A percentile compares a stretch with the other conserved stretches of the same genome.
Evolutionary conservation across 2,329 filamentous ascomycete species (phyloP).

Genomic region (Trichoderma aggressivum): DNA sequence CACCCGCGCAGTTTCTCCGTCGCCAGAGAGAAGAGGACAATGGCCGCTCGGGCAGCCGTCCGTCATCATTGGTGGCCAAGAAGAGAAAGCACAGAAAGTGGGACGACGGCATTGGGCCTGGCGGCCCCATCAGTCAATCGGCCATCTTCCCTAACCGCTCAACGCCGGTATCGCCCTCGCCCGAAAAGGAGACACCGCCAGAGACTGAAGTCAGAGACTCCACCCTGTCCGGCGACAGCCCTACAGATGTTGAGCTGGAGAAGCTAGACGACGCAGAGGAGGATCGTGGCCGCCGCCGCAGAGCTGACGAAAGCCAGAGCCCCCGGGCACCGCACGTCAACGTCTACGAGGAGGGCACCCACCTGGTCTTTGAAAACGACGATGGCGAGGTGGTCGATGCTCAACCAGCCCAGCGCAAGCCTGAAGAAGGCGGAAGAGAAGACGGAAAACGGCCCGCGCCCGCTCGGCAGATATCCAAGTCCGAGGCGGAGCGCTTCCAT

Average conservation of each 20-base stretch:
- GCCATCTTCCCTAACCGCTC: slow-evolving; percentile 71
- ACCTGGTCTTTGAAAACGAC: slow-evolving; percentile 78
- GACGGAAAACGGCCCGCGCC: not conserved
- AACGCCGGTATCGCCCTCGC: slow-evolving; percentile 24
- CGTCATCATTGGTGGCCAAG: slow-evolving; percentile 58
- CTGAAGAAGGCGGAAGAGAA: slow-evolving; percentile 11
- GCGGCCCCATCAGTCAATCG: slow-evolving; percentile 84
- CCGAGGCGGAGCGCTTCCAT: slow-evolving; percentile 11
- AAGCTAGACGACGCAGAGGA: slow-evolving; percentile 24
- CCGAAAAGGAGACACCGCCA: slow-evolving; percentile 32
- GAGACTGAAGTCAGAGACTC: slow-evolving; percentile 32
- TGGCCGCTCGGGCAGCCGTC: slow-evolving; percentile 52
- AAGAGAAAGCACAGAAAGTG: slow-evolving; percentile 64
- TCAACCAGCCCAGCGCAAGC: slow-evolving; percentile 31
- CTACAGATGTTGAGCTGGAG: slow-evolving; percentile 31
- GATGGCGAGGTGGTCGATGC: slow-evolving; percentile 82
- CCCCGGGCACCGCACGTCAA: slow-evolving; percentile 47
- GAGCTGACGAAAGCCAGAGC: not conserved
- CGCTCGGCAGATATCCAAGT: slow-evolving; percentile 21
- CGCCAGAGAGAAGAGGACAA: slow-evolving; percentile 72
- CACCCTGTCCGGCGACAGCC: slow-evolving; percentile 32
- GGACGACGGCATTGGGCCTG: slow-evolving; percentile 70
- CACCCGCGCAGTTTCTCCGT: slow-evolving; percentile 74
- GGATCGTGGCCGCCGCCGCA: slow-evolving; percentile 20
- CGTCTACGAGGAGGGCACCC: slow-evolving; percentile 74